Evolutionary conservation across 345 rosid species (phyloP), one percentile per base, ranked within the genome.

Genomic region (Euphorbia lathyris): DNA sequence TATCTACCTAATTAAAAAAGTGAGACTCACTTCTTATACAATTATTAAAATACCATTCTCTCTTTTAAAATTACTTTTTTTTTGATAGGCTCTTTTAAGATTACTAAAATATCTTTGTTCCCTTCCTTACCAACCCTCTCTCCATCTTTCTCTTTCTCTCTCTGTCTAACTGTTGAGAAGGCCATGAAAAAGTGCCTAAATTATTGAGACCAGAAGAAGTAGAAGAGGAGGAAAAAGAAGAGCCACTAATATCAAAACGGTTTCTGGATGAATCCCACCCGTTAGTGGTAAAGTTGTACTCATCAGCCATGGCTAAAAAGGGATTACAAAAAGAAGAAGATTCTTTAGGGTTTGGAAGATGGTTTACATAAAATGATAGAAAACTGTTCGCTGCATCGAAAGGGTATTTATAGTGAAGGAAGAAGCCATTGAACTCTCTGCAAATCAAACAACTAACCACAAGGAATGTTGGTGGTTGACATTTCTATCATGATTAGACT

Each of bases 251-350:
- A n/a, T 85, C 85, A 34, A 79, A 86, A 69, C 86, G 62, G 66
- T 52, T 80, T 63, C 90, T 81, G 0, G 87, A 79, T 11, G 88
- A 81, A 55, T 86, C 90, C 96, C 96, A 90, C 96, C 90, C 84
- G 79, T 79, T 82, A 3, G 80, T 76, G 72, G 74, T 65, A 5
- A 86, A 50, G 50, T 81, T 78, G 76, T 72, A 87, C 72, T 90
- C 91, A 26, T 86, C 96, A 0, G 88, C 88, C 91, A 90, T 87
- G 80, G 71, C 81, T 71, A 20, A n/a, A 12, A 32, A 25, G 7
- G 13, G 16, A 22, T 5, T 16, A n/a, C 5, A 40, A 5, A 9
- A 40, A 5, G 43, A 9, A 40, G 43, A 40, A 16, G 60, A 38
- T 9, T 27, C 29, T 36, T 29, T 68, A 17, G 64, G 11, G 3